Base-by-base conservation (phyloP, 2,329 filamentous ascomycete genomes). In the Fusarium vanettenii region DNA sequence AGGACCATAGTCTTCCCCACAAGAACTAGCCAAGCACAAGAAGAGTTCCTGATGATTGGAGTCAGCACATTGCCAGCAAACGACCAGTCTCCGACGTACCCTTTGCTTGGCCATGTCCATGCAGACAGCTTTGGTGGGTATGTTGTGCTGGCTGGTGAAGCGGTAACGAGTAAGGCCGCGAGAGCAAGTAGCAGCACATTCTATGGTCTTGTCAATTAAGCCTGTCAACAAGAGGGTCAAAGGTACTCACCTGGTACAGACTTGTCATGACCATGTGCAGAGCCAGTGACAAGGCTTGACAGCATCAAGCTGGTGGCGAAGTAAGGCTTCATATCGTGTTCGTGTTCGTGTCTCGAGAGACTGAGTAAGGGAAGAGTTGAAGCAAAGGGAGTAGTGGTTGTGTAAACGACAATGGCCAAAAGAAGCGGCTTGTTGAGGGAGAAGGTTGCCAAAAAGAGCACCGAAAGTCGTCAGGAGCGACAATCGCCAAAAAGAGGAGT, bases 391-490 rank as follows among this genome's bases (percentile, higher is more conserved):
- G 52, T 33, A 22, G 76, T 55, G 76, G 79, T 73, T 75, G 75
- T 67, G 70, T 78, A 80, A 81, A 81, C 77, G 79, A 80, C 80
- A 73, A 77, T 76, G 74, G 78, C 80, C 80, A 80, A 81, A 79
- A 71, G 50, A 55, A 55, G 27, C 18, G 50, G 27, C 13, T 7
- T 18, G 50, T 20, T 31, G 50, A 33, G 7, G 10, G 7, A 31
- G 50, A 31, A 31, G 27, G 27, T 55, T 31, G 50, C 50, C 50
- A 52, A 52, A 52, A n/a, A 52, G 48, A 52, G 48, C 18, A 29
- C 18, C 11, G 27, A 55, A 9, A 55, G 50, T 20, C 50, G 50
- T 55, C 11, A n/a, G 14, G 18, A 55, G 27, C 27, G 50, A 20
- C 50, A 55, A 14, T 55, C 27, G 27, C 27, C 50, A 55, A 55